Conservation (phyloP, 805 yeast species). For the Ogataea polymorpha region DNA sequence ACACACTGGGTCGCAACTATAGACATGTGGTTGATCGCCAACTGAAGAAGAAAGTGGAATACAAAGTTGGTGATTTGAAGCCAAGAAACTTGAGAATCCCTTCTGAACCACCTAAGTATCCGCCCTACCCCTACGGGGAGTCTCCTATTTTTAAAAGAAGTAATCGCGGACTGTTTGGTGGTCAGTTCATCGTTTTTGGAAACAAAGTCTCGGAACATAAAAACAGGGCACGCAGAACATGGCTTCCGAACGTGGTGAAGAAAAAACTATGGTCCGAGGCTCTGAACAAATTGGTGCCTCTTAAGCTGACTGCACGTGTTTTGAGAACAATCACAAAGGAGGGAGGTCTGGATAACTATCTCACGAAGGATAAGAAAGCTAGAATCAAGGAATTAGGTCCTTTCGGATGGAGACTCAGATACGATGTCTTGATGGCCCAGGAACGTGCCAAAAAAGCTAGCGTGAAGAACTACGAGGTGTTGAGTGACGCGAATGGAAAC, state of each 20-base stretch:
- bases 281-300: slow-evolving; percentile 50
- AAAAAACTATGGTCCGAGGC: slow-evolving; percentile 84
- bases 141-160: slow-evolving; percentile 76
- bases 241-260: slow-evolving; percentile 77
- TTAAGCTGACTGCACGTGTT: slow-evolving; percentile 75
- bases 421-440: slow-evolving; percentile 55
- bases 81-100: slow-evolving; percentile 44
- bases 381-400: slow-evolving; percentile 91
- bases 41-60: slow-evolving; percentile 40
- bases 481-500: slow-evolving; percentile 29
- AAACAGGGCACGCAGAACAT: slow-evolving; percentile 68
- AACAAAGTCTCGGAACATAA: slow-evolving; percentile 72
- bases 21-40: slow-evolving; percentile 47
- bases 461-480: slow-evolving; percentile 33
- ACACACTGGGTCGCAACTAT: slow-evolving; percentile 27
- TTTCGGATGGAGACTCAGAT: slow-evolving; percentile 87
- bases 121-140: slow-evolving; percentile 77
- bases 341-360: slow-evolving; percentile 91
- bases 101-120: slow-evolving; percentile 41
- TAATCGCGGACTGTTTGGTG: slow-evolving; percentile 88
- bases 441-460: slow-evolving; percentile 39
- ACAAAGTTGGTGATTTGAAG: slow-evolving; percentile 51
- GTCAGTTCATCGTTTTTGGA: slow-evolving; percentile 74
- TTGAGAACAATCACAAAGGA: slow-evolving; percentile 84
- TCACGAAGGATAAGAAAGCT: slow-evolving; percentile 83